Evolutionary conservation across 2,329 filamentous ascomycete genomes (phyloP).

Genomic region (Xylariaceae sp.): DNA sequence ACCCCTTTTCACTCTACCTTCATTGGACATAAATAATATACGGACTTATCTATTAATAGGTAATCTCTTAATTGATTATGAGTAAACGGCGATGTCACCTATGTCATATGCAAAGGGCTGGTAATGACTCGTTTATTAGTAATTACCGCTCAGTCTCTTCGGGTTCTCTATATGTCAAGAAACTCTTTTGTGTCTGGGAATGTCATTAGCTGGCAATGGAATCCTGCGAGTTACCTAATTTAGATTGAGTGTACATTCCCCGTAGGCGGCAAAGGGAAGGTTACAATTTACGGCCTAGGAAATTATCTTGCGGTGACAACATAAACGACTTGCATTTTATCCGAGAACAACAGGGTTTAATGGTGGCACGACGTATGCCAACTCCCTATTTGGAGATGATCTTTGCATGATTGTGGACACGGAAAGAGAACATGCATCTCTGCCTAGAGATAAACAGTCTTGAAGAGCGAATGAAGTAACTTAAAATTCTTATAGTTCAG

Average conservation of each 20-base stretch:
- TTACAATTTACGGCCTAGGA: constrained; percentile 18
- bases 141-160: no score
- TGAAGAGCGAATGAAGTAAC: neutral
- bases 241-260: neutral
- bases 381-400: neutral
- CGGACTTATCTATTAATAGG: no score
- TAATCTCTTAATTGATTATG: no score
- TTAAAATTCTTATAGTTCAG: no score
- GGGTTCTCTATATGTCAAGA: neutral
- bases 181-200: no score
- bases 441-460: neutral
- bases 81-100: no score
- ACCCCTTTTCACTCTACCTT: no score
- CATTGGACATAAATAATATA: no score
- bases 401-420: neutral
- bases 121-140: no score
- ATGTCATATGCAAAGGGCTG: no score
- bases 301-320: constrained; percentile 3
- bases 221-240: neutral
- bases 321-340: constrained; percentile 12
- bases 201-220: neutral
- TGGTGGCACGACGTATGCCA: neutral
- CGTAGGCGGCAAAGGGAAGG: constrained; percentile 4
- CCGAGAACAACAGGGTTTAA: constrained; percentile 9
- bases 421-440: neutral